A percentile compares a stretch with the other conserved stretches of the same genome.
Evolutionary conservation across 345 rosid genomes (phyloP).

Genomic region (Pistacia vera): DNA sequence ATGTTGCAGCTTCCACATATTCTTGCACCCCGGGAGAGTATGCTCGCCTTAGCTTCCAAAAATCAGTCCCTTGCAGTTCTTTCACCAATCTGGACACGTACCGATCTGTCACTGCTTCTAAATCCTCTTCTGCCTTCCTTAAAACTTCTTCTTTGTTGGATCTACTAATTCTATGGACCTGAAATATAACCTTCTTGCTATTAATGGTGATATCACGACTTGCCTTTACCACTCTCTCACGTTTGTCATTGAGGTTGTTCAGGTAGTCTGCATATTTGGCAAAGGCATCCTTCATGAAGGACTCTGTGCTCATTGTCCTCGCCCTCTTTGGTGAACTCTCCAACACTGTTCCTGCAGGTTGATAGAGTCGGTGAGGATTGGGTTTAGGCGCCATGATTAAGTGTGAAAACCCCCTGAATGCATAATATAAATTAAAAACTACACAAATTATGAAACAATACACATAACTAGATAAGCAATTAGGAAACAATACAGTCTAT

Average conservation of each 20-base stretch:
- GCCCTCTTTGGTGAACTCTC: constrained; percentile 46
- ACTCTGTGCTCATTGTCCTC: constrained; percentile 46
- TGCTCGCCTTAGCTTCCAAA: constrained; percentile 90
- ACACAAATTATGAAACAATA: too few relatives aligned
- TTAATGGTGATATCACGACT: constrained; percentile 49
- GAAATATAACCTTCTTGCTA: too few relatives aligned
- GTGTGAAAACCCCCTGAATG: constrained; percentile 29
- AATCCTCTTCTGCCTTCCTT: constrained; percentile 82
- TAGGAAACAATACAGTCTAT: too few relatives aligned
- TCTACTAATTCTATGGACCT: constrained; percentile 59
- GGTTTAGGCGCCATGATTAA: constrained; percentile 49
- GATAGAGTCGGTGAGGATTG: constrained; percentile 50
- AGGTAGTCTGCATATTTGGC: neutral
- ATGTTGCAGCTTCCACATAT: constrained; percentile 93
- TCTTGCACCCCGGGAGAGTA: constrained; percentile 99
- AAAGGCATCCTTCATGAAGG: constrained; percentile 47
- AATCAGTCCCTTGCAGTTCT: constrained; percentile 87
- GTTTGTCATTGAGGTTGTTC: constrained; percentile 75
- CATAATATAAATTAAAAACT: neutral
- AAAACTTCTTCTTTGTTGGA: constrained; percentile 72
- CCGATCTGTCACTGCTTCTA: constrained; percentile 62
- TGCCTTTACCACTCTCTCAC: constrained; percentile 91
- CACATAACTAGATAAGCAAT: too few relatives aligned
- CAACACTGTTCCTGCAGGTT: constrained; percentile 40
- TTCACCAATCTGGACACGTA: constrained; percentile 64